phyloP scores from a whole-genome alignment of 2,329 filamentous ascomycete species.

The Mycosphaerella arachidis region DNA sequence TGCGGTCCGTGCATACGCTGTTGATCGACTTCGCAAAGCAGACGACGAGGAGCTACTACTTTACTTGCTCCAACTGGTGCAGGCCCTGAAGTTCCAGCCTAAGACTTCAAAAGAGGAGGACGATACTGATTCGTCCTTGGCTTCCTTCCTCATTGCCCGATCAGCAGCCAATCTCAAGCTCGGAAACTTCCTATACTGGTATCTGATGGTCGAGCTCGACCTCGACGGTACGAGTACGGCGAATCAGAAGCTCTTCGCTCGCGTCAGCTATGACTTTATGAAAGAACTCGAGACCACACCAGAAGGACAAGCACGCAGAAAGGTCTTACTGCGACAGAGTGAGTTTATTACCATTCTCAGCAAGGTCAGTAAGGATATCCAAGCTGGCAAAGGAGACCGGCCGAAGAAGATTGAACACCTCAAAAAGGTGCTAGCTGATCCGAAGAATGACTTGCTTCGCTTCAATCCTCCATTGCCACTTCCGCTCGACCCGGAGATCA shows the following conservation, averaged over 20 bases:
- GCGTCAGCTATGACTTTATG: conserved; percentile 97
- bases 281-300: conserved; percentile 68
- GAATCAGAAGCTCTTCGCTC: conserved; percentile 80
- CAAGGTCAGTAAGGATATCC: conserved; percentile 84
- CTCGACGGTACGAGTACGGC: conserved; percentile 50
- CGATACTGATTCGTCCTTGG: conserved; percentile 73
- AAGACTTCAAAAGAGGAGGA: conserved; percentile 39
- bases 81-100: conserved; percentile 90
- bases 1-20: conserved; percentile 85
- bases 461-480: conserved; percentile 85
- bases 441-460: conserved; percentile 78
- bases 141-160: conserved; percentile 80
- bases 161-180: conserved; percentile 84
- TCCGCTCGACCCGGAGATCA: conserved; percentile 78
- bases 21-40: conserved; percentile 83
- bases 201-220: conserved; percentile 95
- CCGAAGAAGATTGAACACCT: conserved; percentile 76
- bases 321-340: conserved; percentile 75
- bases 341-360: conserved; percentile 83
- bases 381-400: conserved; percentile 71
- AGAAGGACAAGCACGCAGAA: conserved; percentile 68
- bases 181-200: conserved; percentile 97
- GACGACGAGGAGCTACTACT: conserved; percentile 87
- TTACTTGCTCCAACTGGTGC: conserved; percentile 89
- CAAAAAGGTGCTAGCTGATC: conserved; percentile 78